Evolutionary conservation across 306 rosid genomes (phyloP).

Genomic region (Dalbergia cochinchinensis): DNA sequence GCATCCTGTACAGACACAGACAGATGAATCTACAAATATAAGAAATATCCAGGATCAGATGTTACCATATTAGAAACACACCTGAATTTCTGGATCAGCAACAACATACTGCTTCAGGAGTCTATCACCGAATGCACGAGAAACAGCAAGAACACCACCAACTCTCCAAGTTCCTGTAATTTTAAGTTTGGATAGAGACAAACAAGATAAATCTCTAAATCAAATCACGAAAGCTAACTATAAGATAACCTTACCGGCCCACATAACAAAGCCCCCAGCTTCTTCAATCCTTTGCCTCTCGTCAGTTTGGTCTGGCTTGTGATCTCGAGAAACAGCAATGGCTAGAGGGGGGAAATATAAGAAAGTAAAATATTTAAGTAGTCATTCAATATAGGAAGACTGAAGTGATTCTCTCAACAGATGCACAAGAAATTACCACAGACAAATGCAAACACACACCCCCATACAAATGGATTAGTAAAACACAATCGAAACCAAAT

Average conservation of each 20-base stretch:
- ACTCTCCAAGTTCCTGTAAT: conserved; percentile 98
- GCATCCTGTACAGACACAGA: background rate
- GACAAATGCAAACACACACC: background rate
- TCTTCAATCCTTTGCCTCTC: conserved; percentile 97
- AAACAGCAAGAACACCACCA: conserved; percentile 99
- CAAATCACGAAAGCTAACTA: conserved; percentile 34
- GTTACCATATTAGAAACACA: conserved; percentile 44
- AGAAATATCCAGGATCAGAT: conserved; percentile 36
- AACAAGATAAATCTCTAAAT: conserved; percentile 12
- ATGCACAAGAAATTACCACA: conserved; percentile 23
- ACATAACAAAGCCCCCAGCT: conserved; percentile 97
- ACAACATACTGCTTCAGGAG: conserved; percentile 97
- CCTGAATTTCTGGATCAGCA: conserved; percentile 99
- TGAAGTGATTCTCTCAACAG: conserved; percentile 24
- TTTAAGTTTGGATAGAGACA: conserved; percentile 28
- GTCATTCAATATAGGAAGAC: conserved; percentile 2
- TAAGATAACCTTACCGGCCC: conserved; percentile 78
- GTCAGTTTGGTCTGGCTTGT: conserved; percentile 98
- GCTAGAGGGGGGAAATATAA: conserved; percentile 63
- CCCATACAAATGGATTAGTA: background rate
- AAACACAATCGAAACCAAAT: conserved; percentile 4
- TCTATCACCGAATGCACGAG: conserved; percentile 99
- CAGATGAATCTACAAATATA: conserved; percentile 37
- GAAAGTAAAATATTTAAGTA: conserved; percentile 13
- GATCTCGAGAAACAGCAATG: conserved; percentile 98